These are phyloP conservation scores for Stylosanthes scabra DNA, from an alignment of 331 rosid species.

Conservation along the genomic window DNA sequence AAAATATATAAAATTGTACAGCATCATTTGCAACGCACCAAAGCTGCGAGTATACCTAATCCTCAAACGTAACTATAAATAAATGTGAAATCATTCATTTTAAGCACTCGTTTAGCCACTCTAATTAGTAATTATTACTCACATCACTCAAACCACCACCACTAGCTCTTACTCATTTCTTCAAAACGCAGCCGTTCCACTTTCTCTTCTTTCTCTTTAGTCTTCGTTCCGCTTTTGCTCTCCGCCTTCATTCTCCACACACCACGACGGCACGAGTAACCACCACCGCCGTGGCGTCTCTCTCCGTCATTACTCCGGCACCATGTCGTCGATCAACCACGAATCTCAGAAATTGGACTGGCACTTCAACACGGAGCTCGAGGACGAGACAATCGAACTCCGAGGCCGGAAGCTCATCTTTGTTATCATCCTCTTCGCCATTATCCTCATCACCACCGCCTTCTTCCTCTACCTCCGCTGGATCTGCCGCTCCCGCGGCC, in stretches of 20 bases:
- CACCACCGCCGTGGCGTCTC: slow-evolving; percentile 14
- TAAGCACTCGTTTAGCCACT: background rate
- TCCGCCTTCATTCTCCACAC: background rate
- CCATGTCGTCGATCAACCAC: slow-evolving; percentile 43
- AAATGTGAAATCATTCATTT: background rate
- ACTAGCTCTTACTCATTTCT: background rate
- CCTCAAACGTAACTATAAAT: slow-evolving; percentile 42
- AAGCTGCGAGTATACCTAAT: slow-evolving; percentile 4
- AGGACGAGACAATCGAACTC: slow-evolving; percentile 52
- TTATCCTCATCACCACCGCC: slow-evolving; percentile 53
- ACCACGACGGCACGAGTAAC: background rate
- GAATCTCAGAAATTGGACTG: slow-evolving; percentile 41
- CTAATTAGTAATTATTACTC: background rate
- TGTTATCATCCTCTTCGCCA: slow-evolving; percentile 56
- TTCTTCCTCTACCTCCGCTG: slow-evolving; percentile 69
- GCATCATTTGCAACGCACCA: no score
- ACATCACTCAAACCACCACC: background rate
- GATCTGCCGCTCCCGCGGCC: slow-evolving; percentile 56
- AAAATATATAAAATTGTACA: no score
- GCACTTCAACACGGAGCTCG: slow-evolving; percentile 59
- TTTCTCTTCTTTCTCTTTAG: background rate
- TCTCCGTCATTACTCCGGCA: background rate
- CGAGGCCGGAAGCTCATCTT: slow-evolving; percentile 66
- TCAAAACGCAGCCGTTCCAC: background rate
- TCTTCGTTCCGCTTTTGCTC: no score